Conservation (phyloP, 2,329 filamentous ascomycete species). For the Aureobasidium pullulans region DNA sequence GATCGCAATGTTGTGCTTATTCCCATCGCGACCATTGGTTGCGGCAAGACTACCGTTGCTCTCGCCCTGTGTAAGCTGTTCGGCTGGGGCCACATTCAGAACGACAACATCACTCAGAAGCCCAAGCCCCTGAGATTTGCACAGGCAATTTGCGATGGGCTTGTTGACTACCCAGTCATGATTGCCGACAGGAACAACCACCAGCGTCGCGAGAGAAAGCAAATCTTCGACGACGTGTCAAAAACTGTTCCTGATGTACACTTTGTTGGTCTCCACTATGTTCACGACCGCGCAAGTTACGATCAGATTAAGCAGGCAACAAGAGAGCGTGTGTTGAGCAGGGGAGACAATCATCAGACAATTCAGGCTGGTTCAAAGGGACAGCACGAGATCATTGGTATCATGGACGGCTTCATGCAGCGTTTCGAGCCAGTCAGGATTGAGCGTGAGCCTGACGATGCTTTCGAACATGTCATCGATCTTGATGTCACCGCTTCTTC, state of each 20-base stretch:
- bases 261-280: constrained; percentile 81
- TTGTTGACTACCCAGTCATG: constrained; percentile 63
- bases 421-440: constrained; percentile 74
- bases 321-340: constrained; percentile 67
- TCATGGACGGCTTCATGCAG: constrained; percentile 90
- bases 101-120: constrained; percentile 85
- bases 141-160: constrained; percentile 56
- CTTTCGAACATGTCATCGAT: constrained; percentile 78
- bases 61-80: constrained; percentile 77
- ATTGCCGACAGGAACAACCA: constrained; percentile 95
- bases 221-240: constrained; percentile 73
- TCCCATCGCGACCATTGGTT: constrained; percentile 87
- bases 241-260: constrained; percentile 55
- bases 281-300: constrained; percentile 63
- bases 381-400: constrained; percentile 65
- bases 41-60: constrained; percentile 91
- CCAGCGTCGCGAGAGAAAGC: constrained; percentile 75
- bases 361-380: constrained; percentile 78
- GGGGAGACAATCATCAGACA: constrained; percentile 96
- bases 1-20: constrained; percentile 69
- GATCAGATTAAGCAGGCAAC: constrained; percentile 68
- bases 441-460: constrained; percentile 62
- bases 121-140: constrained; percentile 72
- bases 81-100: constrained; percentile 87
- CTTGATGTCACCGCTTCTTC: constrained; percentile 73